Evolutionary conservation across 352 stramenopile species (phyloP).

Genomic region (Plasmopara halstedii): DNA sequence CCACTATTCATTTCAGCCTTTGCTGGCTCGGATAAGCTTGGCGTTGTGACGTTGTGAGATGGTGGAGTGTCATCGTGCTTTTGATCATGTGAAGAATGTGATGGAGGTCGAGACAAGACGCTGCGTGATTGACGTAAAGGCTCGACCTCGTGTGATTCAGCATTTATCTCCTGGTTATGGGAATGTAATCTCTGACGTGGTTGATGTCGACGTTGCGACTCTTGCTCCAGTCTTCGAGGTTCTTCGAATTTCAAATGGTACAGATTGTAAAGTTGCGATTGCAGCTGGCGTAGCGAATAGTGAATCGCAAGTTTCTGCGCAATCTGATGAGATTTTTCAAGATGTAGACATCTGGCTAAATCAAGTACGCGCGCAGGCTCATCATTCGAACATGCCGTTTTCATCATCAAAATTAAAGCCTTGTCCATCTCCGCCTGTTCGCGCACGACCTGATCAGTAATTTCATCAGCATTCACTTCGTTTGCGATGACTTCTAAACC

Average conservation of each 20-base stretch:
- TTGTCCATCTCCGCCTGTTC: constrained; percentile 82
- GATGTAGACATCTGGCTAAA: constrained; percentile 69
- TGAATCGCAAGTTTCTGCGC: constrained; percentile 76
- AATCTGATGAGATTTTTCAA: constrained; percentile 81
- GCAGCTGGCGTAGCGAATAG: constrained; percentile 64
- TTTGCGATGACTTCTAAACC: constrained; percentile 26
- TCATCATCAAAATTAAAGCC: constrained; percentile 78
- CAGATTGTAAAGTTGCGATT: constrained; percentile 64
- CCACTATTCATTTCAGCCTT: constrained; percentile 10
- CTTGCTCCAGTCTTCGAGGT: constrained; percentile 11
- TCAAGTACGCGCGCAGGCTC: constrained; percentile 61
- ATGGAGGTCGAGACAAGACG: constrained; percentile 25
- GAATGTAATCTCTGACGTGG: constrained; percentile 2
- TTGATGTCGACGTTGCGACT: constrained; percentile 11
- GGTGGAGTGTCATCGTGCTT: constrained; percentile 8
- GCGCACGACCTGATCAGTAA: constrained; percentile 33
- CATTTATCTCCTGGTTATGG: constrained; percentile 10
- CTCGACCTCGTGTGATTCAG: constrained; percentile 15
- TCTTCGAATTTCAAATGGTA: constrained; percentile 60
- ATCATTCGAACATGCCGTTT: constrained; percentile 60
- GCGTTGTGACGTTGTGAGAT: constrained; percentile 4
- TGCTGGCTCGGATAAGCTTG: neutral
- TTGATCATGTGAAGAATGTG: constrained; percentile 11
- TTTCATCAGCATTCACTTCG: constrained; percentile 14
- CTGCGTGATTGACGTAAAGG: constrained; percentile 28